Evolutionary conservation across 441 rosid genomes (phyloP).

Genomic region (Codiaeum variegatum): DNA sequence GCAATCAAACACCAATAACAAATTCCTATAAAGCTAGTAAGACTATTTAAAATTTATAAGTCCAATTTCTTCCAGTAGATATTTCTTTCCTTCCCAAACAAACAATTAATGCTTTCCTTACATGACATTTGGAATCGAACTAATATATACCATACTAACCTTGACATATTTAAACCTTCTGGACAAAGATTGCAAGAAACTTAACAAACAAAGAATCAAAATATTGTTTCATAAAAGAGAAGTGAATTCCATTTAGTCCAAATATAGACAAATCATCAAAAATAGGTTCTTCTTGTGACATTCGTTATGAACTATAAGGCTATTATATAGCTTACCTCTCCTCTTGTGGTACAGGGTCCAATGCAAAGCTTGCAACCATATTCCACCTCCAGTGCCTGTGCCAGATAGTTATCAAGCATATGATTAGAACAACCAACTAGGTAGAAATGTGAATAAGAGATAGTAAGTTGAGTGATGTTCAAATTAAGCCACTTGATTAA

Average conservation of each 20-base stretch:
- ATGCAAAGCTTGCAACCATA: constrained; percentile 95
- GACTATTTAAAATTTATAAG: not conserved
- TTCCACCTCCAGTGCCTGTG: constrained; percentile 73
- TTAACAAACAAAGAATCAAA: not conserved
- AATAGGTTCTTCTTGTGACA: too few species aligned
- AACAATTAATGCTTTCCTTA: not conserved
- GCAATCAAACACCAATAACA: not conserved
- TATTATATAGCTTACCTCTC: constrained; percentile 55
- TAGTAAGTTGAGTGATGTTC: not conserved
- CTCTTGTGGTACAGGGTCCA: constrained; percentile 97
- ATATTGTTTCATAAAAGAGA: not conserved
- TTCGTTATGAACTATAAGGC: not conserved
- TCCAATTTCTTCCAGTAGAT: not conserved
- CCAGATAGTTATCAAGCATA: constrained; percentile 11
- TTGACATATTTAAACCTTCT: not conserved
- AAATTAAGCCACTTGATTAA: not conserved
- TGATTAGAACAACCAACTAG: not conserved
- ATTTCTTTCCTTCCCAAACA: too few species aligned
- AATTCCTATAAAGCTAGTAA: not conserved
- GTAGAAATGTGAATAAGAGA: not conserved
- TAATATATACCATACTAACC: not conserved
- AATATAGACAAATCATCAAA: too few species aligned
- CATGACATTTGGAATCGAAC: constrained; percentile 2
- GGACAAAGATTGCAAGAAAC: not conserved
- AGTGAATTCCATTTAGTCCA: not conserved